phyloP scores from a whole-genome alignment of 164 flowering plant genomes.

The Euptelea pleiosperma region DNA sequence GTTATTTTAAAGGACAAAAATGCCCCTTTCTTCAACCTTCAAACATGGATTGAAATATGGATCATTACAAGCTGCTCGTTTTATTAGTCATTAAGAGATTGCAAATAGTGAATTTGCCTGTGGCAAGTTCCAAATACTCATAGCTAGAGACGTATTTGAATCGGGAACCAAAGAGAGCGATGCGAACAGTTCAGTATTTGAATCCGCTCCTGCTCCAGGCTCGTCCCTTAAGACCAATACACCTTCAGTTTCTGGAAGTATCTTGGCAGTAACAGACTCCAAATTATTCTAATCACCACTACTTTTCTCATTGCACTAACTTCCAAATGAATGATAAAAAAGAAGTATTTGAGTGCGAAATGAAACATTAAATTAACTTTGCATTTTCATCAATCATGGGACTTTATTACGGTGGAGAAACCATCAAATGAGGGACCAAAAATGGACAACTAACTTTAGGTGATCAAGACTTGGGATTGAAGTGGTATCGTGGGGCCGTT shows the following conservation, averaged over 20 bases:
- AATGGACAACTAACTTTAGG: constrained; percentile 14
- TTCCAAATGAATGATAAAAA: constrained; percentile 3
- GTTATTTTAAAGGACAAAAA: too few relatives aligned
- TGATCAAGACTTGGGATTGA: neutral
- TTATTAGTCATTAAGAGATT: constrained; percentile 71
- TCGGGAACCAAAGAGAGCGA: too few relatives aligned
- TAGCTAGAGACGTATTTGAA: constrained; percentile 7
- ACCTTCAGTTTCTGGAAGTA: constrained; percentile 12
- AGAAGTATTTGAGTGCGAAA: too few relatives aligned
- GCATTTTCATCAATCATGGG: too few relatives aligned
- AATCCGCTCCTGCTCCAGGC: constrained; percentile 3
- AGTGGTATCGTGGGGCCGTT: constrained; percentile 33
- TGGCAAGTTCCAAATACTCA: constrained; percentile 37
- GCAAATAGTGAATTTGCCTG: constrained; percentile 55
- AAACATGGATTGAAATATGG: constrained; percentile 58
- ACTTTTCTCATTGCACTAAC: constrained; percentile 4
- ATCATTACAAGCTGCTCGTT: constrained; percentile 87
- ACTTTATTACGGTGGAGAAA: too few relatives aligned
- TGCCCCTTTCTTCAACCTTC: too few relatives aligned
- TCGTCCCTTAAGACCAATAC: constrained; percentile 6
- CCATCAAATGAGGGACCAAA: too few relatives aligned
- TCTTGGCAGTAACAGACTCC: constrained; percentile 11
- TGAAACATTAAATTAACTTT: too few relatives aligned
- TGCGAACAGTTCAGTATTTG: too few relatives aligned
- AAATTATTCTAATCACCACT: neutral